Base-by-base conservation (phyloP, 1,284 basidiomycete species). In the Melampsora abietis-canadensis region DNA sequence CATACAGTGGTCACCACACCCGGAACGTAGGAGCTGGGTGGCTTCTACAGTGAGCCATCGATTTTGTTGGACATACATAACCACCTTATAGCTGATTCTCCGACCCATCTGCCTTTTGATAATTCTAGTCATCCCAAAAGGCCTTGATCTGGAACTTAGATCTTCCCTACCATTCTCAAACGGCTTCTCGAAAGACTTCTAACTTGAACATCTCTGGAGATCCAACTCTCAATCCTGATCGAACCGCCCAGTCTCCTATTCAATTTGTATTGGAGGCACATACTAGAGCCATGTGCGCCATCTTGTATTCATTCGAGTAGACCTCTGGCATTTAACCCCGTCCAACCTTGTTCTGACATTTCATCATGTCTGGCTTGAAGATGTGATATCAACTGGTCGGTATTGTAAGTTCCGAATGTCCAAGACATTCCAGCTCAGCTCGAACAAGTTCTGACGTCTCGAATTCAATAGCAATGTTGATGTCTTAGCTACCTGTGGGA, bases 1-100 rank as follows among this genome's bases (percentile, higher is more conserved):
- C 76, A 80, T 94, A 2, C 94, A 98, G 81, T 98, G 95, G 94
- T 95, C 94, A 69, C 95, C 95, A 0, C 94, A 98, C 80, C 87
- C 87, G 0, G 85, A 86, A 7, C 88, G 90, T 15, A 88, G 90
- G 65, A 89, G 95, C 78, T 93, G 94, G 79, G 92, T 98, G 68
- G 90, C 95, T 24, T 95, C 92, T 1, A 98, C 96, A 0, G 79
- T 80, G 46, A 66, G 77, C 57, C 14, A 37, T n/a, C 17, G 10
- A 6, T 2, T 31, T 24, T 12, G 14, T n/a, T n/a, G 12, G n/a
- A 2, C 1, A 68, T n/a, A 51, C 2, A 2, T 6, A 2, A 24
- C 30, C 2, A 4, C 47, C 0, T 8, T 24, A 21, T 34, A 34
- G 31, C 37, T 21, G 8, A 62, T 17, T 4, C 19, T 66, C 47